Evolutionary conservation across 192 early-diverging fungal species (phyloP), one percentile per base, ranked within the genome.

Genomic region (Oehlia diaphana): DNA sequence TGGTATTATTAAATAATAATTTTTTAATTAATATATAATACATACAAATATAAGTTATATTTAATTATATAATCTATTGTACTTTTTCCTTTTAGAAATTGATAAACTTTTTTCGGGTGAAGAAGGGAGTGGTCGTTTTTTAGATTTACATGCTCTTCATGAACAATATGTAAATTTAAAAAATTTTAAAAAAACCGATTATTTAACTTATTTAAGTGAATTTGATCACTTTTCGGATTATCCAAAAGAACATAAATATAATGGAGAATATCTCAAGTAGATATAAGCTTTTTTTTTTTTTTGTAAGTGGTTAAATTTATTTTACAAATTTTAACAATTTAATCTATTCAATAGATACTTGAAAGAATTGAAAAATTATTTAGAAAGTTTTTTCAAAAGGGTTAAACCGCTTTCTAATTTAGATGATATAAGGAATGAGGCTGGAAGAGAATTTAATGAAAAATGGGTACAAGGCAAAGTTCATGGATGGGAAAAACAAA

Each of bases 81-180:
- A 81, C 19, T 87, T 81, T 80, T 5, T 26, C 26, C 5, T 78
- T 23, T 77, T 80, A 81, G 93, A 90, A 23, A 74, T 98, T 47
- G 96, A 99, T 67, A 92, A 89, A 12, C 86, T 94, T 82, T 98
- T 97, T 82, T 94, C 94, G n/a, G 96, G 95, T 26, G 97, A 99
- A 85, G 96, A 99, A 83, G 83, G 87, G 3, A 74, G 89, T 49
- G 96, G 97, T 63, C 88, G 91, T 61, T 95, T 94, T 74, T 83
- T 99, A 82, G 96, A 99, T 82, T 86, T 99, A 31, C 90, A 98
- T 77, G 89, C 84, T 23, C 83, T 92, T 77, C 91, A 95, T 84
- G 90, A 92, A 49, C 86, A 87, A n/a, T 99, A 94, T 80, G 82
- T 96, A 75, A 97, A 97, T 76, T 82, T 99, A 21, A 93, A 92